Evolutionary conservation across 192 early-diverging fungal genomes (phyloP).

Genomic region (Helicostylum pulchrum): DNA sequence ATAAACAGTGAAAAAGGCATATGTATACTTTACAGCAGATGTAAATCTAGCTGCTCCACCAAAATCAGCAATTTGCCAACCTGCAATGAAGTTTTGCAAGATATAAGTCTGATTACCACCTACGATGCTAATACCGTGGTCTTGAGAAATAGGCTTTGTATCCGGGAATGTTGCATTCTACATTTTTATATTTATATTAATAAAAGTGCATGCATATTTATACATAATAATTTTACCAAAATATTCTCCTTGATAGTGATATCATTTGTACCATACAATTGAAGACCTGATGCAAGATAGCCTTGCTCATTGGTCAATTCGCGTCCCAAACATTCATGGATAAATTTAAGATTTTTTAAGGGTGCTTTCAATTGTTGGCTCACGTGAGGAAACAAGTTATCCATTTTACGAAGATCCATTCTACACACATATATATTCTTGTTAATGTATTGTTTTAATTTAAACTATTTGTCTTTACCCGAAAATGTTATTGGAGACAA

Average conservation of each 20-base stretch:
- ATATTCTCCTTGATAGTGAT: slow-evolving; percentile 29
- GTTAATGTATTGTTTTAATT: not conserved
- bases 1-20: too few species aligned
- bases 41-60: slow-evolving; percentile 29
- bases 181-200: not conserved
- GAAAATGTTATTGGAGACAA: slow-evolving; percentile 28
- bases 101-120: slow-evolving; percentile 27
- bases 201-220: not conserved
- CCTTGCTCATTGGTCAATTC: slow-evolving; percentile 19
- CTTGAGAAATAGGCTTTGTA: slow-evolving; percentile 16
- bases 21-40: slow-evolving; percentile 21
- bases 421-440: not conserved
- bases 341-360: slow-evolving; percentile 4
- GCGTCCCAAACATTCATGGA: slow-evolving; percentile 5
- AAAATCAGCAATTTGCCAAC: slow-evolving; percentile 28
- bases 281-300: slow-evolving; percentile 25
- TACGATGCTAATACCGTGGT: slow-evolving; percentile 29
- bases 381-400: not conserved
- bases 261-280: slow-evolving; percentile 18
- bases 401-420: slow-evolving; percentile 25
- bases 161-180: slow-evolving; percentile 32
- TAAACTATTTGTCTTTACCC: slow-evolving; percentile 11
- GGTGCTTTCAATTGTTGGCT: not conserved
- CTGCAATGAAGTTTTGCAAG: slow-evolving; percentile 27
- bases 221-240: slow-evolving; percentile 4